Evolutionary conservation across 2,329 filamentous ascomycete genomes (phyloP), one percentile per base, ranked within the genome.

Genomic region (Arthrocladium fulminans): DNA sequence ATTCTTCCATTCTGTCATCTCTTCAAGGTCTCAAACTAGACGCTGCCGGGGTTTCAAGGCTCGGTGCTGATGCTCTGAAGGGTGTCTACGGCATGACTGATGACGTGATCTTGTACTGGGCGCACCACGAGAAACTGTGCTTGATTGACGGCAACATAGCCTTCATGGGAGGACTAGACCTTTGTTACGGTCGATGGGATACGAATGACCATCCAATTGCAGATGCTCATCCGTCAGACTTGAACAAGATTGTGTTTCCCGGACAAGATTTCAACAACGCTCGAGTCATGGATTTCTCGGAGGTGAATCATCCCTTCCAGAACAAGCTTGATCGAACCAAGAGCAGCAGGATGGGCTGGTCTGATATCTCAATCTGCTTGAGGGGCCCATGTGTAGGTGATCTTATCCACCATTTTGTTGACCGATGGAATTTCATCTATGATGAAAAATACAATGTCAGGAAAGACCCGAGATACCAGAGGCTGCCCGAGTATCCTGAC

Each of bases 241-340:
- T 94, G 20, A 79, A 87, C 50, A 71, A 77, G 22, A 87, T 86
- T 37, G 66, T 95, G 9, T 95, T 90, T 65, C 86, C 88, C 0
- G 88, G 89, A 1, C 89, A 95, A 62, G 89, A 95, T 60, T 95
- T 86, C 71, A 95, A 95, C 68, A 94, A 95, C 57, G 87, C 88
- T 20, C 75, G 75, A 45, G 80, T 94, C 27, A 84, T 85, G 62
- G 89, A 92, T 64, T 90, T 92, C 64, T 74, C 81, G 39, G 80
- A 87, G 57, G 85, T 90, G 19, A 67, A 77, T 17, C 76, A 92
- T 53, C 94, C 83, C 79, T 77, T 90, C 54, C 79, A 88, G 53
- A 95, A 95, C 65, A 88, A 94, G 61, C 76, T 96, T 17, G 84
- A 94, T 59, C 79, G 89, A 43, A 83, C 81, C 9, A 79, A 81